A percentile compares a stretch with the other conserved stretches of the same genome.
Evolutionary conservation across 2,329 filamentous ascomycete species (phyloP).

Genomic region (Aspergillus japonicus): DNA sequence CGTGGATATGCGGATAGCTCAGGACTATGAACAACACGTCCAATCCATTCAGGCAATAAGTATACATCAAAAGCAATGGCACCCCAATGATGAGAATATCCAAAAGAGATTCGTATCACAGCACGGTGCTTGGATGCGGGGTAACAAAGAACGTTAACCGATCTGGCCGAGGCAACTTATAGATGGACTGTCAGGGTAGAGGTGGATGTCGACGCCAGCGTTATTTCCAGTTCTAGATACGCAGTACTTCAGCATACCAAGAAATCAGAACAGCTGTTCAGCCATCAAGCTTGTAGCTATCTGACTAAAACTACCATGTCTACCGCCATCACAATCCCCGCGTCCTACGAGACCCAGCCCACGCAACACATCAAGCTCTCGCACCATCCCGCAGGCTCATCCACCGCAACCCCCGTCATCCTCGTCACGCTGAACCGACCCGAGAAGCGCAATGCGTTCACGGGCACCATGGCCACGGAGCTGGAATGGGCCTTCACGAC

Average conservation of each 20-base stretch:
- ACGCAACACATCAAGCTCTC: constrained; percentile 36
- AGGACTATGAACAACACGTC: neutral
- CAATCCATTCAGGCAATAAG: no score
- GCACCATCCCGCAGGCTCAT: constrained; percentile 46
- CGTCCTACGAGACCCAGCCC: constrained; percentile 36
- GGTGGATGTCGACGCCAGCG: no score
- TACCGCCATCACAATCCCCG: constrained; percentile 23
- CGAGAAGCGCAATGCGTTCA: constrained; percentile 60
- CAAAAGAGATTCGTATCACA: neutral
- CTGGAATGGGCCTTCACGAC: constrained; percentile 36
- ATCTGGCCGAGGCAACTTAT: neutral
- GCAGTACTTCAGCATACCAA: no score
- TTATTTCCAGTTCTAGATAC: no score
- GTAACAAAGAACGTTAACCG: neutral
- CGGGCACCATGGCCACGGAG: constrained; percentile 50
- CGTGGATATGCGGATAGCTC: neutral
- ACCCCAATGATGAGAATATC: neutral
- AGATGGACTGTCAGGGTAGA: no score
- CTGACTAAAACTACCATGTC: neutral
- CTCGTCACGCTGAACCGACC: constrained; percentile 56
- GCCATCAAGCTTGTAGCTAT: no score
- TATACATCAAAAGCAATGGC: neutral
- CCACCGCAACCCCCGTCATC: constrained; percentile 49
- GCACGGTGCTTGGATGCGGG: neutral
- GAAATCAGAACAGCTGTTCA: no score